Evolutionary conservation across 192 early-diverging fungal species (phyloP).

Genomic region (Rhizophagus sp.): DNA sequence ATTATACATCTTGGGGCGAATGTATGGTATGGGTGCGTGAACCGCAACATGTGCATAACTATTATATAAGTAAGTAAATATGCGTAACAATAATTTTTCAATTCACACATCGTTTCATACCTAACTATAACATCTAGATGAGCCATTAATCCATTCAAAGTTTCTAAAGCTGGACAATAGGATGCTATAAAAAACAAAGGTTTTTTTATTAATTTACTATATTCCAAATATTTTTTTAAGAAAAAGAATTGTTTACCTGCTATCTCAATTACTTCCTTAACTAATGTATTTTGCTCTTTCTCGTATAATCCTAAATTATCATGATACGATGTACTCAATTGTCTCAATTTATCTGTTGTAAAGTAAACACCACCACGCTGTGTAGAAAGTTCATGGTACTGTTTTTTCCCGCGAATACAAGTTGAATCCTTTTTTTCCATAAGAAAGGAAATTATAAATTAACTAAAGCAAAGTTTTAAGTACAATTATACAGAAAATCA

Average conservation of each 20-base stretch:
- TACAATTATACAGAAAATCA: neutral
- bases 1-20: conserved; percentile 70
- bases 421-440: conserved; percentile 54
- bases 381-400: conserved; percentile 84
- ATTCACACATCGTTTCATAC: conserved; percentile 37
- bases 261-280: conserved; percentile 86
- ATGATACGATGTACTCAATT: conserved; percentile 49
- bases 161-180: conserved; percentile 82
- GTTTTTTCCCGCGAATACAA: conserved; percentile 65
- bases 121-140: conserved; percentile 86
- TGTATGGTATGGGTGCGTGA: conserved; percentile 81
- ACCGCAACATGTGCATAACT: conserved; percentile 86
- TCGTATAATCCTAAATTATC: conserved; percentile 66
- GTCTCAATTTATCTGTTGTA: conserved; percentile 71
- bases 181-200: conserved; percentile 47
- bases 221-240: neutral
- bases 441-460: neutral
- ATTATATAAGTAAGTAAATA: neutral
- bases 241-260: conserved; percentile 48
- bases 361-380: conserved; percentile 89
- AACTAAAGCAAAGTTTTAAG: neutral
- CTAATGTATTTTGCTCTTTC: conserved; percentile 68
- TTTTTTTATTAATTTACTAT: neutral
- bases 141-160: conserved; percentile 72
- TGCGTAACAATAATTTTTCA: neutral